A percentile compares a stretch with the other conserved stretches of the same genome.
Evolutionary conservation across 352 stramenopile genomes (phyloP).

Genomic region (Phytophthora melonis): DNA sequence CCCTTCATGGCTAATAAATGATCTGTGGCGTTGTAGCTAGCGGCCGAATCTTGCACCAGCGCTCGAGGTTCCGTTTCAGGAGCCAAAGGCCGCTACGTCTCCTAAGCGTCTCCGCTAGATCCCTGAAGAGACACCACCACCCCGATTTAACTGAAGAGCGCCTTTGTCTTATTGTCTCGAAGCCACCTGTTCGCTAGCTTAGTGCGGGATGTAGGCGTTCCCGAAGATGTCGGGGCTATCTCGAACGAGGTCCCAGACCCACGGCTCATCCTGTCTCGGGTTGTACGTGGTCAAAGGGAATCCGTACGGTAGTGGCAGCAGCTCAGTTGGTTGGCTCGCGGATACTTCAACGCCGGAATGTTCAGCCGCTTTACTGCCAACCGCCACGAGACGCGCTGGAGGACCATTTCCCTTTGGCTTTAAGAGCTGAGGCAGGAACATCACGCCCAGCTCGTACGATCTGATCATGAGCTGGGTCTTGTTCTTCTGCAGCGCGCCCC

Average conservation of each 20-base stretch:
- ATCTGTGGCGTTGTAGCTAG: background rate
- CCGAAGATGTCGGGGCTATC: conserved; percentile 77
- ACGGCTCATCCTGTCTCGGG: conserved; percentile 75
- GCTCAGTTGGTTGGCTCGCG: conserved; percentile 16
- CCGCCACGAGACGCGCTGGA: conserved; percentile 37
- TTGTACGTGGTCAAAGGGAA: conserved; percentile 81
- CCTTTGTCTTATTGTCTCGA: background rate
- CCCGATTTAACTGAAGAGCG: conserved; percentile 11
- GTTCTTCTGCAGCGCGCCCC: conserved; percentile 79
- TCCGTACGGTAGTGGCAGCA: conserved; percentile 68
- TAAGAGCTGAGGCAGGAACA: conserved; percentile 65
- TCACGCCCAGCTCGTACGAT: conserved; percentile 83
- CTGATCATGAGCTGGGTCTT: conserved; percentile 84
- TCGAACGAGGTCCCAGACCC: conserved; percentile 82
- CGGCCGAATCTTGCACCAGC: conserved; percentile 20
- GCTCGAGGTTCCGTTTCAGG: conserved; percentile 30
- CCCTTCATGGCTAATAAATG: conserved; percentile 30
- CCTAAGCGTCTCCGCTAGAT: conserved; percentile 3
- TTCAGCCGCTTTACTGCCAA: conserved; percentile 44
- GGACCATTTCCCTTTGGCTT: conserved; percentile 4
- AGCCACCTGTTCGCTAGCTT: background rate
- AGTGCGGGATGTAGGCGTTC: conserved; percentile 69
- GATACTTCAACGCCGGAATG: conserved; percentile 10
- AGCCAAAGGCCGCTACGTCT: conserved; percentile 9
- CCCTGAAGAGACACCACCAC: conserved; percentile 31